Percentiles rank a stretch among this genome's conserved stretches.
Evolutionary conservation across 1,284 basidiomycete species (phyloP).

Genomic region (Omphalotus olearius): DNA sequence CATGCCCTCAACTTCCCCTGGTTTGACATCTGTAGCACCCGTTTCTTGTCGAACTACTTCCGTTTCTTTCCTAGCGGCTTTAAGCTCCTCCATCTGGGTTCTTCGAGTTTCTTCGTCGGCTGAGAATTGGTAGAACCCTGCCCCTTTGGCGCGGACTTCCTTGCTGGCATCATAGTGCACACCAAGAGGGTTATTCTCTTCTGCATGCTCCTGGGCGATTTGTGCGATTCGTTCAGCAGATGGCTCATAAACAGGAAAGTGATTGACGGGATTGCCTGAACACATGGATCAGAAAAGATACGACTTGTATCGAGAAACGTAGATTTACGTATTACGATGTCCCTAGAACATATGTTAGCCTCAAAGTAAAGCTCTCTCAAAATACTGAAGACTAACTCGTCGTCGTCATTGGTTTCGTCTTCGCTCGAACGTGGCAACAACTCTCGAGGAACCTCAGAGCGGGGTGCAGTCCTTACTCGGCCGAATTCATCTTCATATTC

Average conservation of each 20-base stretch:
- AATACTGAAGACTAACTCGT: constrained; percentile 42
- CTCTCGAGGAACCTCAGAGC: constrained; percentile 77
- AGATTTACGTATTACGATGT: constrained; percentile 45
- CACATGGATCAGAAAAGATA: constrained; percentile 13
- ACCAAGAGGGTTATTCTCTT: constrained; percentile 69
- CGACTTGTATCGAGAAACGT: constrained; percentile 20
- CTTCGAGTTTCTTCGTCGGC: constrained; percentile 71
- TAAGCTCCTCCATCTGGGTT: constrained; percentile 78
- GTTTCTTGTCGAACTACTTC: constrained; percentile 54
- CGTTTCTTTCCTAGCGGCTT: constrained; percentile 67
- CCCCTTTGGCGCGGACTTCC: constrained; percentile 86
- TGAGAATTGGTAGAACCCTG: constrained; percentile 88
- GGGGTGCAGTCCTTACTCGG: constrained; percentile 58
- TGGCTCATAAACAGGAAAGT: constrained; percentile 85
- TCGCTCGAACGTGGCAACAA: constrained; percentile 35
- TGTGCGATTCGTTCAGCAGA: constrained; percentile 73
- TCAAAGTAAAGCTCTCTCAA: constrained; percentile 17
- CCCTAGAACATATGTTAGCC: constrained; percentile 19
- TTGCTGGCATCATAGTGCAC: constrained; percentile 79
- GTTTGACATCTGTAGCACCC: constrained; percentile 53
- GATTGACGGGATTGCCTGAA: constrained; percentile 70
- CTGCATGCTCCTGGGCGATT: constrained; percentile 72
- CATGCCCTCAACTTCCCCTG: constrained; percentile 70
- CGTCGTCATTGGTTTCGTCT: constrained; percentile 41
- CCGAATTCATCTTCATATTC: constrained; percentile 89